These are phyloP conservation scores for Cyberlindnera americana DNA, from an alignment of 805 yeast species.

Conservation along the genomic window DNA sequence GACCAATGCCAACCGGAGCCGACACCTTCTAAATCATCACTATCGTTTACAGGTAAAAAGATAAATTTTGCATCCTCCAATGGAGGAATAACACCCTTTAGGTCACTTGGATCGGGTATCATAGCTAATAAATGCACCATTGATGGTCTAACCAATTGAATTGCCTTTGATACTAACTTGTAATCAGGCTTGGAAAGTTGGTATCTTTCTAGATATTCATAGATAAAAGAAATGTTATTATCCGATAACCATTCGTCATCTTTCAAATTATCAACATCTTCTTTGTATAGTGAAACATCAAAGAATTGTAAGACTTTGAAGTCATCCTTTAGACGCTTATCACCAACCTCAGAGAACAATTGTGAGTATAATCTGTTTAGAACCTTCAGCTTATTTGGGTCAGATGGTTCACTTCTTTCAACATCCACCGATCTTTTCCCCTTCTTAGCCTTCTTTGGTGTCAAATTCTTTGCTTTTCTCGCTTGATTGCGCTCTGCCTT, in stretches of 20 bases:
- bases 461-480: slow-evolving; percentile 14
- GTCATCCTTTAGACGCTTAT: slow-evolving; percentile 10
- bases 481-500: slow-evolving; percentile 7
- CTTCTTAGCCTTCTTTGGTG: slow-evolving; percentile 10
- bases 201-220: slow-evolving; percentile 47
- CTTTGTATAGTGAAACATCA: slow-evolving; percentile 54
- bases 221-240: slow-evolving; percentile 60
- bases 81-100: slow-evolving; percentile 44
- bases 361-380: slow-evolving; percentile 18
- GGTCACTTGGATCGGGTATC: slow-evolving; percentile 41
- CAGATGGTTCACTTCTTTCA: slow-evolving; percentile 17
- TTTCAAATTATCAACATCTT: slow-evolving; percentile 53
- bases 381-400: slow-evolving; percentile 15
- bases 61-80: slow-evolving; percentile 44
- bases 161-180: slow-evolving; percentile 30
- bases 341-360: slow-evolving; percentile 11
- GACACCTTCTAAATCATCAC: slow-evolving; percentile 51
- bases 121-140: slow-evolving; percentile 59
- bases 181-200: slow-evolving; percentile 26
- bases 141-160: slow-evolving; percentile 52
- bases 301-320: slow-evolving; percentile 42
- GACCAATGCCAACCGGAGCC: slow-evolving; percentile 82
- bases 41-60: slow-evolving; percentile 67
- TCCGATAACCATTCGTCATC: slow-evolving; percentile 76
- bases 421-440: slow-evolving; percentile 8